Conservation (phyloP, 108 stramenopile species). For the Licmophora abbreviata region DNA sequence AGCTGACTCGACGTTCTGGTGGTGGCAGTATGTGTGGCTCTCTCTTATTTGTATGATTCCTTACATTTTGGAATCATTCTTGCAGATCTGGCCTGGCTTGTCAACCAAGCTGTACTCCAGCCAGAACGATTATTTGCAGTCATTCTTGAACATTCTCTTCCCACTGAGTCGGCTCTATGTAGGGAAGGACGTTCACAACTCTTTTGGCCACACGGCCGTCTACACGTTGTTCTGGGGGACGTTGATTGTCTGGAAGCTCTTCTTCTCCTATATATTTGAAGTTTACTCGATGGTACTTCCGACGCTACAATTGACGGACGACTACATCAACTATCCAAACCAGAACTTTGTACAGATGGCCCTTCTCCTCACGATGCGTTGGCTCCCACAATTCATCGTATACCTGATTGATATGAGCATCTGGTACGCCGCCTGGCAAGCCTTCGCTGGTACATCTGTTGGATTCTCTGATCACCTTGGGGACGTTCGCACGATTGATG, state of each 20-base stretch:
- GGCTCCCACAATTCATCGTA: slow-evolving; percentile 93
- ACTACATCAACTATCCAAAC: slow-evolving; percentile 90
- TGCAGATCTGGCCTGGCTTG: slow-evolving; percentile 70
- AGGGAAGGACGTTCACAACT: slow-evolving; percentile 90
- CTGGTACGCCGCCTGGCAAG: slow-evolving; percentile 94
- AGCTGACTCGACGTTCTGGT: slow-evolving; percentile 87
- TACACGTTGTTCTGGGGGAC: slow-evolving; percentile 89
- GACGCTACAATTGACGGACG: slow-evolving; percentile 87
- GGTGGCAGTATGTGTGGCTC: slow-evolving; percentile 97
- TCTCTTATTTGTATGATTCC: slow-evolving; percentile 83
- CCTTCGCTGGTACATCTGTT: slow-evolving; percentile 89
- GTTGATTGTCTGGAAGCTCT: slow-evolving; percentile 88
- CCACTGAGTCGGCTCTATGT: slow-evolving; percentile 87
- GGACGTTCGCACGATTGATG: slow-evolving; percentile 77
- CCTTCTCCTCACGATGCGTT: slow-evolving; percentile 74
- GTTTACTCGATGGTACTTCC: slow-evolving; percentile 93
- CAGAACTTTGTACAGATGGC: slow-evolving; percentile 79
- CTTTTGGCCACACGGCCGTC: slow-evolving; percentile 57
- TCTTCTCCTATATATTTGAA: slow-evolving; percentile 92
- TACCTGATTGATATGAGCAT: slow-evolving; percentile 96
- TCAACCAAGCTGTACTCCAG: slow-evolving; percentile 72
- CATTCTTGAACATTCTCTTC: slow-evolving; percentile 84
- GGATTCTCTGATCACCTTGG: slow-evolving; percentile 91
- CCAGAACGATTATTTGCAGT: slow-evolving; percentile 81
- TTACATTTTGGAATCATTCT: slow-evolving; percentile 66